Base-by-base conservation (phyloP, 805 yeast genomes). In the Kodamaea sagamina region DNA sequence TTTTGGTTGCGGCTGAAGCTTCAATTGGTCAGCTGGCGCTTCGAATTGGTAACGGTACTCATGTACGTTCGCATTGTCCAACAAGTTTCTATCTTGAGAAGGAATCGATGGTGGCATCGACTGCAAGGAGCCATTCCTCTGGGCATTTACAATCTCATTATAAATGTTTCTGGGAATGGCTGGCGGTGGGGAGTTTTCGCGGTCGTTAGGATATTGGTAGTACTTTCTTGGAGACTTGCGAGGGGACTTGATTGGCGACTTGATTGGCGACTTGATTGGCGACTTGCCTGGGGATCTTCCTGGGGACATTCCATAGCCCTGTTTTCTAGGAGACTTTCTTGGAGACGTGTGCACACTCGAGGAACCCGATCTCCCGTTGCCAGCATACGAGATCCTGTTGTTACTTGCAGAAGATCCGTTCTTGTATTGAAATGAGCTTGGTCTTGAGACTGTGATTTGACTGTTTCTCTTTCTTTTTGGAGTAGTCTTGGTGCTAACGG, bases 141-240 rank as follows among this genome's bases (percentile, higher is more conserved):
- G 70, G 24, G 68, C 69, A 12, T 54, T 52, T 32, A 70, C 64
- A 44, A 71, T 70, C 45, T 71, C 76, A 46, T 71, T 63, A 49
- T 71, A 71, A 36, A 71, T 63, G 44, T 71, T 70, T 48, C 74
- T 58, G 10, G 75, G 75, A 28, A 69, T 61, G 25, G 62, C 67
- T 42, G 62, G 64, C 22, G 54, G 56, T 24, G 53, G 47, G 44
- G 43, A 36, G 12, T 48, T 49, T 10, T 47, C 52, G 12, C 26
- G 21, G 22, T 42, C 36, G 29, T 39, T 31, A n/a, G 35, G 32
- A 16, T 42, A 32, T 16, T 40, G 39, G 32, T 41, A 63, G 59
- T 19, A 59, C 35, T 52, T 54, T 21, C 50, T 44, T 6, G 62
- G 62, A 7, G 62, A 57, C 34, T 47, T 49, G 9, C 45, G 38